Base-by-base conservation (phyloP, 768 basidiomycete species). In the Macrolepiota dolichaula region DNA sequence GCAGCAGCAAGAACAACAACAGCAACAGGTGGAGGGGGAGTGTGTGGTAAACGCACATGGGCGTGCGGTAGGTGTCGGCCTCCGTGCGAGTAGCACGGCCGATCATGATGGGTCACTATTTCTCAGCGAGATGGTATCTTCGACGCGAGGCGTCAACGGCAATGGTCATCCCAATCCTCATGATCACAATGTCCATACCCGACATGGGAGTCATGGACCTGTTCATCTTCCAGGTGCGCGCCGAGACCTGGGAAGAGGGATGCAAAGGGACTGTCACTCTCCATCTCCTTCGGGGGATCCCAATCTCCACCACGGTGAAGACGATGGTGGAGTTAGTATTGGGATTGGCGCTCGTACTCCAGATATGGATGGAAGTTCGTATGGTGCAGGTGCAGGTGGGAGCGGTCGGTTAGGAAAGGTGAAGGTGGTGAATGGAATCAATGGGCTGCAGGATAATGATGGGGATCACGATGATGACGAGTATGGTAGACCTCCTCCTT, bases 81-180 rank as follows among this genome's bases (percentile, higher is more conserved):
- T 54, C 24, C 51, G 51, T 47, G 29, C 44, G 59, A 54, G 52
- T 15, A 42, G 46, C n/a, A 46, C 51, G 7, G 59, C 19, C 44
- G 42, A 60, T 53, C 47, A 52, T 46, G 59, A 50, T 49, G 53
- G 52, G 44, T 61, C 46, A 38, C 59, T 52, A n/a, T 61, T 55
- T n/a, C 59, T 61, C 59, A 61, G 36, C 37, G 53, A 61, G 47
- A 54, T 38, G 10, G 32, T 42, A 54, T 60, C 59, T 22, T 60
- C 51, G 19, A 24, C 47, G 19, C 42, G 36, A 25, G 59, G 29
- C 29, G 29, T 7, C 29, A 32, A 32, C 29, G 7, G 29, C 29
- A 32, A 32, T 7, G 29, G 29, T 32, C 29, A 32, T 32, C 3
- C 37, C 46, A 49, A 49, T 37, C 52, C 11, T 19, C 32, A 9